Evolutionary conservation across 2,329 filamentous ascomycete genomes (phyloP).

Genomic region (Penicillium sp.): DNA sequence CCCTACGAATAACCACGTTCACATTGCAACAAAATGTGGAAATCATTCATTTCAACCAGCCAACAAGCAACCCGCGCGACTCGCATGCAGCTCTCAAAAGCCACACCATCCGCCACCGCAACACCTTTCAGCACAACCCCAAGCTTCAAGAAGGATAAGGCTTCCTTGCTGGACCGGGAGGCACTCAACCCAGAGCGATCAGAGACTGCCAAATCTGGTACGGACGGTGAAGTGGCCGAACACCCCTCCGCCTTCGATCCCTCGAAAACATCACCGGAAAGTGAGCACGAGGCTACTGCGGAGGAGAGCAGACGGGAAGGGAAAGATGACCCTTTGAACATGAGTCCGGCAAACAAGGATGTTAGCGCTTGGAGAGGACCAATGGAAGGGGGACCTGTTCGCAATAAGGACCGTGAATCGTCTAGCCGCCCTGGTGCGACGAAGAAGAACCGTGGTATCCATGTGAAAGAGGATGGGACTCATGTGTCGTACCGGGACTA

Average conservation of each 20-base stretch:
- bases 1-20: not conserved
- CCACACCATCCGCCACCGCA: conserved; percentile 1
- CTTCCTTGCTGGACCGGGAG: conserved; percentile 51
- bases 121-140: conserved; percentile 12
- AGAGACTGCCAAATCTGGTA: conserved; percentile 70
- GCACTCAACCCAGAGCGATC: conserved; percentile 65
- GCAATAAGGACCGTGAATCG: conserved; percentile 37
- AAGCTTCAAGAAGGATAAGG: conserved; percentile 9
- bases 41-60: conserved; percentile 19
- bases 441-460: conserved; percentile 35
- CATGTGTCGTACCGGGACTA: conserved; percentile 22
- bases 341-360: conserved; percentile 62
- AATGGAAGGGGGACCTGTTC: conserved; percentile 48
- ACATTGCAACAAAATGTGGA: conserved; percentile 19
- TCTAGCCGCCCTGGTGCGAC: conserved; percentile 42
- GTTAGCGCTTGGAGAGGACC: conserved; percentile 54
- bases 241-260: conserved; percentile 70
- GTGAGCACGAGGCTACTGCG: conserved; percentile 42
- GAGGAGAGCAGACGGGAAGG: conserved; percentile 44
- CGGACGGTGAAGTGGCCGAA: conserved; percentile 61
- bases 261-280: conserved; percentile 66
- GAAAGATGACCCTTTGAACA: conserved; percentile 54
- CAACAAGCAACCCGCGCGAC: conserved; percentile 13
- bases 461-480: conserved; percentile 28
- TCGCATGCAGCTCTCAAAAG: not conserved